A percentile compares a stretch with the other conserved stretches of the same genome.
Evolutionary conservation across 495 filamentous ascomycete genomes (phyloP).

Genomic region (Darksidea phi): DNA sequence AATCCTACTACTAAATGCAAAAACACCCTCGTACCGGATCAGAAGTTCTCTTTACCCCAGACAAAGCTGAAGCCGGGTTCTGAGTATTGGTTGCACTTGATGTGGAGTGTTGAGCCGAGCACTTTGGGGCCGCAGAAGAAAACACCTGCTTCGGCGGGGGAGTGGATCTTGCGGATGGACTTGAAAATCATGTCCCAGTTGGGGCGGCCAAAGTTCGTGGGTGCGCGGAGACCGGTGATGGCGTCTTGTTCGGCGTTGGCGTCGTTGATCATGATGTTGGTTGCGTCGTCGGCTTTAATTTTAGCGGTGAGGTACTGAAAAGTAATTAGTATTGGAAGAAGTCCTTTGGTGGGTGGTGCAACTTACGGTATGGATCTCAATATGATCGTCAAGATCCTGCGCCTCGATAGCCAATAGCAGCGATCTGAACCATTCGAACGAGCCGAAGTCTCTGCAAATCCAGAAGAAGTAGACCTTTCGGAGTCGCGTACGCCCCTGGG

Average conservation of each 20-base stretch:
- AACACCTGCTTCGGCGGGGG: constrained; percentile 69
- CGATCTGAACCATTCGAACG: constrained; percentile 80
- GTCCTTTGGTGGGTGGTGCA: neutral
- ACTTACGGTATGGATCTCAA: constrained; percentile 65
- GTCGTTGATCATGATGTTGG: constrained; percentile 83
- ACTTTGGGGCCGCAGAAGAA: constrained; percentile 79
- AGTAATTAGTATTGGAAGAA: constrained; percentile 12
- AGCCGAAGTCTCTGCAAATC: constrained; percentile 76
- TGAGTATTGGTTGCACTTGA: constrained; percentile 76
- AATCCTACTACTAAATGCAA: neutral
- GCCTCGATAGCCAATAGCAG: constrained; percentile 77
- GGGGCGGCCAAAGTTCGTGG: constrained; percentile 74
- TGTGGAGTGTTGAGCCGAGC: constrained; percentile 64
- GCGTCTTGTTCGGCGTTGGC: constrained; percentile 74
- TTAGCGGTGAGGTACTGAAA: constrained; percentile 65
- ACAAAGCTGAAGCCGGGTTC: constrained; percentile 69
- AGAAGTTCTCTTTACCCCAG: constrained; percentile 81
- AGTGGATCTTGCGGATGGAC: constrained; percentile 69
- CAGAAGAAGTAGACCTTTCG: constrained; percentile 85
- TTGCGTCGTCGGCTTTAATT: constrained; percentile 76
- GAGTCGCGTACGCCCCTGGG: constrained; percentile 68
- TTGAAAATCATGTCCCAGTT: constrained; percentile 81
- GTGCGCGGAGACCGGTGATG: constrained; percentile 70
- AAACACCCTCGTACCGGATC: constrained; percentile 22
- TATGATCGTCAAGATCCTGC: constrained; percentile 74